Conservation (phyloP, 768 basidiomycete species). For the Lentinula raphanica region DNA sequence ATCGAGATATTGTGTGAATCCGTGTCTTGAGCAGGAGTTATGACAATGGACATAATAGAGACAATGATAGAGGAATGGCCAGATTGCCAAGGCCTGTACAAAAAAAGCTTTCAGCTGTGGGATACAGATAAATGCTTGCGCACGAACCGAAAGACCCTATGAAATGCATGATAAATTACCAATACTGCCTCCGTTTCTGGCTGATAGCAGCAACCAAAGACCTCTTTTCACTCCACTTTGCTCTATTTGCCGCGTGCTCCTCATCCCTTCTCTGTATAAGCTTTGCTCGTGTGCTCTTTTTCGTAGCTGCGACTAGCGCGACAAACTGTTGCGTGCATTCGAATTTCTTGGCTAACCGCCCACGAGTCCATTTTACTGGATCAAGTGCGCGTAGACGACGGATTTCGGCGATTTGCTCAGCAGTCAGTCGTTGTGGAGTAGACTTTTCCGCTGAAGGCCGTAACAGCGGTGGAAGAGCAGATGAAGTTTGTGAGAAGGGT, state of each 20-base stretch:
- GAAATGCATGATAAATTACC: conserved; percentile 39
- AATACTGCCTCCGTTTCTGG: conserved; percentile 63
- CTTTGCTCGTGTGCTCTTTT: conserved; percentile 40
- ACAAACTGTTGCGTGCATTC: conserved; percentile 67
- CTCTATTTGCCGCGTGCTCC: conserved; percentile 41
- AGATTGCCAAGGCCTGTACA: background rate
- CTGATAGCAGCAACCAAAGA: conserved; percentile 55
- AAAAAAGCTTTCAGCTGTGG: background rate
- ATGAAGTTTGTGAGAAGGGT: conserved; percentile 22
- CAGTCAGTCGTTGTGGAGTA: conserved; percentile 38
- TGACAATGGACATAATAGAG: background rate
- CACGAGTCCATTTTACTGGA: conserved; percentile 55
- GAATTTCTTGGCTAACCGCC: conserved; percentile 72
- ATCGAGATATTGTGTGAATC: background rate
- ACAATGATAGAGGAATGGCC: background rate
- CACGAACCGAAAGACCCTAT: background rate
- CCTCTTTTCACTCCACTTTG: conserved; percentile 70
- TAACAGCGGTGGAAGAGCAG: conserved; percentile 42
- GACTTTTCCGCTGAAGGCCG: conserved; percentile 33
- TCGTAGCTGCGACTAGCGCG: conserved; percentile 56
- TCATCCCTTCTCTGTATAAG: conserved; percentile 39
- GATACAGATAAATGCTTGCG: background rate
- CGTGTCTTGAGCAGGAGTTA: background rate
- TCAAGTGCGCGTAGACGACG: conserved; percentile 51
- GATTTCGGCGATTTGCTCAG: conserved; percentile 51